Evolutionary conservation across 1,284 basidiomycete species (phyloP).

Genomic region (Irpex rosettiformis): DNA sequence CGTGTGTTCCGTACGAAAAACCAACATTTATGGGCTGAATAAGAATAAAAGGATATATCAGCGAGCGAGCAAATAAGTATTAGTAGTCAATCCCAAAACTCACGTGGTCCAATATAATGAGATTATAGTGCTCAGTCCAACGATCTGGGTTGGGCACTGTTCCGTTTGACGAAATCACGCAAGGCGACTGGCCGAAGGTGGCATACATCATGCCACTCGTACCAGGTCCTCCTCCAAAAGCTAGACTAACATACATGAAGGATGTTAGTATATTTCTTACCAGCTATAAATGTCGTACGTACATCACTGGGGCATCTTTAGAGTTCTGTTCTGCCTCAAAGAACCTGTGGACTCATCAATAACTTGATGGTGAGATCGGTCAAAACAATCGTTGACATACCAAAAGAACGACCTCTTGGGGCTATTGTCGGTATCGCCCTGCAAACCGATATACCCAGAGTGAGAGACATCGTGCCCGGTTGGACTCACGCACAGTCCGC

Average conservation of each 20-base stretch:
- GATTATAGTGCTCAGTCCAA: conserved; percentile 31
- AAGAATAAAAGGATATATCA: background rate
- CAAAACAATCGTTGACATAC: conserved; percentile 15
- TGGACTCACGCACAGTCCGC: conserved; percentile 8
- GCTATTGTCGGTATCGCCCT: conserved; percentile 23
- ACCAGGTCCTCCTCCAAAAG: conserved; percentile 32
- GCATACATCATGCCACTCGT: conserved; percentile 29
- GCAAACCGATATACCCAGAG: conserved; percentile 29
- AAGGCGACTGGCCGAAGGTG: conserved; percentile 27
- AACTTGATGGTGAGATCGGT: background rate
- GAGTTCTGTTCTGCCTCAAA: conserved; percentile 29
- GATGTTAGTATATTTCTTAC: background rate
- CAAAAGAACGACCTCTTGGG: conserved; percentile 34
- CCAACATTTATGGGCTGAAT: conserved; percentile 30
- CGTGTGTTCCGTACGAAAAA: conserved; percentile 29
- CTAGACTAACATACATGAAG: conserved; percentile 21
- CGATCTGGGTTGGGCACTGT: conserved; percentile 22
- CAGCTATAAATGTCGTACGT: background rate
- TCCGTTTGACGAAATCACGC: conserved; percentile 22
- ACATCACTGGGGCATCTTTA: conserved; percentile 29
- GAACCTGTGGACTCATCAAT: conserved; percentile 20
- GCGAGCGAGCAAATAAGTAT: background rate
- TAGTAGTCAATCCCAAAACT: conserved; percentile 3
- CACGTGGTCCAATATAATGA: conserved; percentile 32
- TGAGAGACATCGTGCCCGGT: conserved; percentile 15